A percentile compares a stretch with the other conserved stretches of the same genome.
Conservation (phyloP, 208 protist genomes). For the Angomonas ambiguus region DNA sequence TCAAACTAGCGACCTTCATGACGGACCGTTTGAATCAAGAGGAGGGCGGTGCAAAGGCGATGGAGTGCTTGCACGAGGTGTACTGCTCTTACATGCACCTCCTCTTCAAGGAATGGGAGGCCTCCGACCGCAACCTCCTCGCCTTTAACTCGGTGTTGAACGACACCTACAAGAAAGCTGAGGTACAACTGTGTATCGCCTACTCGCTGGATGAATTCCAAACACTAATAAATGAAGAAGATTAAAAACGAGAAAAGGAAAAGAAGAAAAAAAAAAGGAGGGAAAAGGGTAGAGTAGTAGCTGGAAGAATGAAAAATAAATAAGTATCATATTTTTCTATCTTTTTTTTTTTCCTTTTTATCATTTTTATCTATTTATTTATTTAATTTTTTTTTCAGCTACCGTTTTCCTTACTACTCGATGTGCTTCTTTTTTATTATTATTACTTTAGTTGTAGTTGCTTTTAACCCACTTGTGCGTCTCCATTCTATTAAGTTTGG, state of each 20-base stretch:
- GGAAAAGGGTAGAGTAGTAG: too few relatives aligned
- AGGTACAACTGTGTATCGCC: constrained; percentile 30
- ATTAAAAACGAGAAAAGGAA: too few relatives aligned
- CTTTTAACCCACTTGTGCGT: too few relatives aligned
- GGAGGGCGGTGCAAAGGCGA: constrained; percentile 1
- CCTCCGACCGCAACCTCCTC: constrained; percentile 54
- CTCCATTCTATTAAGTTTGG: too few relatives aligned
- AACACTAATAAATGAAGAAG: too few relatives aligned
- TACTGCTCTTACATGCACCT: constrained; percentile 56
- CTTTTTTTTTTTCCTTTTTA: constrained; percentile 5
- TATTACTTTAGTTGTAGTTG: too few relatives aligned
- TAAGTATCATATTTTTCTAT: background rate
- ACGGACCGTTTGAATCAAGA: constrained; percentile 17
- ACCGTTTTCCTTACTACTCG: too few relatives aligned
- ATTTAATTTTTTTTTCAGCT: constrained; percentile 12
- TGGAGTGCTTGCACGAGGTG: constrained; percentile 42
- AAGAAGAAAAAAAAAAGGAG: background rate
- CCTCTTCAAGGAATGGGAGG: constrained; percentile 39
- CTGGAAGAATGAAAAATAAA: constrained; percentile 3
- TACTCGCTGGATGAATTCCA: constrained; percentile 35
- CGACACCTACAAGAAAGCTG: constrained; percentile 29
- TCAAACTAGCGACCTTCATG: constrained; percentile 35
- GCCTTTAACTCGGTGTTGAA: constrained; percentile 50
- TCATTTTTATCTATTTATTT: background rate
- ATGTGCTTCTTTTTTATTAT: too few relatives aligned